Evolutionary conservation across 768 basidiomycete genomes (phyloP).

Genomic region (Clathrus columnatus): DNA sequence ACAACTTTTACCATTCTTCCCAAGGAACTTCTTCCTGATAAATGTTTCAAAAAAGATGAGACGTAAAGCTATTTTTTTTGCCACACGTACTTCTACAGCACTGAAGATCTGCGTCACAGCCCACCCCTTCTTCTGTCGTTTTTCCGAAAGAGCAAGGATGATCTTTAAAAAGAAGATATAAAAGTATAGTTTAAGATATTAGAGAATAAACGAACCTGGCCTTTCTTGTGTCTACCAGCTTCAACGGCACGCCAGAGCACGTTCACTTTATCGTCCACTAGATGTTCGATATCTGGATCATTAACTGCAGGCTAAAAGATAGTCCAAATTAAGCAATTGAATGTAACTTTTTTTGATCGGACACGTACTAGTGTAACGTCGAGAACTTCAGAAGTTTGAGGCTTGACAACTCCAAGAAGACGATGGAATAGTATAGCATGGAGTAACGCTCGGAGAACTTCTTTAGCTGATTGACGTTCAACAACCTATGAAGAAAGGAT

Average conservation of each 20-base stretch:
- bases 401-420: constrained; percentile 70
- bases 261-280: constrained; percentile 70
- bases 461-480: constrained; percentile 63
- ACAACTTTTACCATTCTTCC: constrained; percentile 63
- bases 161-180: constrained; percentile 36
- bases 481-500: constrained; percentile 39
- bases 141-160: constrained; percentile 67
- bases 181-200: not conserved
- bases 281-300: constrained; percentile 60
- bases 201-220: constrained; percentile 41
- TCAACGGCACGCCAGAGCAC: constrained; percentile 74
- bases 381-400: constrained; percentile 67
- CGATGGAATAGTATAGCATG: constrained; percentile 80
- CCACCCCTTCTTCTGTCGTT: constrained; percentile 68
- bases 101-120: constrained; percentile 20
- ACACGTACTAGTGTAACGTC: constrained; percentile 73
- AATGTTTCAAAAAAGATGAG: constrained; percentile 1
- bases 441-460: constrained; percentile 67
- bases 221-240: constrained; percentile 47
- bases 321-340: not conserved
- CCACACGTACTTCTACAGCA: not conserved
- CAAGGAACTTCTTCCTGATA: constrained; percentile 70
- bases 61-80: not conserved
- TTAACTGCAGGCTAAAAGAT: constrained; percentile 60
- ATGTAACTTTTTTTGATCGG: not conserved